Evolutionary conservation across 768 basidiomycete species (phyloP).

Genomic region (Cyathus striatus): DNA sequence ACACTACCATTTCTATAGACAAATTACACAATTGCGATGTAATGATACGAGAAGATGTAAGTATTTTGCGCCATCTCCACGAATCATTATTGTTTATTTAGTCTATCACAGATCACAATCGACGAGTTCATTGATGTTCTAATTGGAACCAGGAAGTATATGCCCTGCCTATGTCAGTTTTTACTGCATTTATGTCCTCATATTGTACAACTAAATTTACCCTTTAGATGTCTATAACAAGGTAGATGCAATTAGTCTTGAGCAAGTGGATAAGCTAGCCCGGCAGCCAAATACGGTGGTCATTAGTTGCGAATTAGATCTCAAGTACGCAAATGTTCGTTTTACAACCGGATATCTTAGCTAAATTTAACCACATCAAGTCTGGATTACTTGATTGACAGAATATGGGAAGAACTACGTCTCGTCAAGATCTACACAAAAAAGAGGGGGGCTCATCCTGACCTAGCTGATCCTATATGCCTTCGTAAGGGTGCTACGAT

Average conservation of each 20-base stretch:
- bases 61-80: conserved; percentile 11
- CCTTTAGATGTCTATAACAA: conserved; percentile 90
- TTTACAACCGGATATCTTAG: conserved; percentile 2
- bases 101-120: conserved; percentile 65
- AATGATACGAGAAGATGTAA: conserved; percentile 96
- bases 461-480: conserved; percentile 87
- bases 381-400: conserved; percentile 67
- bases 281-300: conserved; percentile 83
- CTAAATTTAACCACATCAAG: conserved; percentile 25
- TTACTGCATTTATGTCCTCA: background rate
- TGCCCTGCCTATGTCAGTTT: conserved; percentile 83
- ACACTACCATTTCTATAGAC: conserved; percentile 34
- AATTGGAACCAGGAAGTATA: conserved; percentile 92
- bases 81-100: background rate
- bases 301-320: conserved; percentile 91
- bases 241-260: conserved; percentile 82
- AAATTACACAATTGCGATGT: conserved; percentile 94
- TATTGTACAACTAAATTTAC: background rate
- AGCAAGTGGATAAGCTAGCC: conserved; percentile 79
- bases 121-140: conserved; percentile 99
- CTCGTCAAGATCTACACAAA: conserved; percentile 95
- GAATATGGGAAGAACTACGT: conserved; percentile 75
- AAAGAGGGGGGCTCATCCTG: conserved; percentile 92
- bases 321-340: conserved; percentile 55
- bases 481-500: conserved; percentile 89